Base-by-base conservation (phyloP, 495 filamentous ascomycete species). In the Usnea hakonensis region DNA sequence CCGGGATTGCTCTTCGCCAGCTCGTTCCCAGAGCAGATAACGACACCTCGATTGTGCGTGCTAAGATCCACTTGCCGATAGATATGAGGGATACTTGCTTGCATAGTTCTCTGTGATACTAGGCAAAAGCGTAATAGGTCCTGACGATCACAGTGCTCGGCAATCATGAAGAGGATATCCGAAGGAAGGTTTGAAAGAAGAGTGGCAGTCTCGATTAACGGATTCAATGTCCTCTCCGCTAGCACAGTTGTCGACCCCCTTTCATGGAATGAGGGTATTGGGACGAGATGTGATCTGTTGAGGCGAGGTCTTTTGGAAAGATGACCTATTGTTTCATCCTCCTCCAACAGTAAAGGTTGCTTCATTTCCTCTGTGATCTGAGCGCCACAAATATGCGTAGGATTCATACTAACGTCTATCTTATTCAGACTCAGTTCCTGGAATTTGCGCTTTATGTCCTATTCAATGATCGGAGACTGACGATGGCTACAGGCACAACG, bases 31-130 rank as follows among this genome's bases (percentile, higher is more conserved):
- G 16, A 10, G 17, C 26, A 16, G 8, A 30, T 6, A 50, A 50
- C 26, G 46, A 50, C 23, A 50, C 46, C 46, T 50, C 46, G 46
- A 50, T 50, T 46, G 46, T 30, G 46, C 46, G 46, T 50, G 46
- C 43, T 23, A 17, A 50, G 46, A 8, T 28, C 26, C 46, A 50
- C 46, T 28, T 30, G 13, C 23, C 26, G 21, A 50, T 50, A 28
- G 26, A 50, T 50, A 17, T 50, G 46, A 16, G 13, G 13, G 13
- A 50, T 2, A 17, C 11, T 30, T 50, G 26, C 46, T 16, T 46
- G 16, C 26, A 30, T 30, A 2, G 2, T 50, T 11, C 0, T 14
- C 8, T 50, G 16, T 17, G 46, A 50, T 7, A 26, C 46, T 5
- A 28, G 21, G 26, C 46, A 50, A 28, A 50, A 50, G 26, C 11